phyloP scores from a whole-genome alignment of 1,139 yeast species.

The Scheffersomyces illinoinensis region DNA sequence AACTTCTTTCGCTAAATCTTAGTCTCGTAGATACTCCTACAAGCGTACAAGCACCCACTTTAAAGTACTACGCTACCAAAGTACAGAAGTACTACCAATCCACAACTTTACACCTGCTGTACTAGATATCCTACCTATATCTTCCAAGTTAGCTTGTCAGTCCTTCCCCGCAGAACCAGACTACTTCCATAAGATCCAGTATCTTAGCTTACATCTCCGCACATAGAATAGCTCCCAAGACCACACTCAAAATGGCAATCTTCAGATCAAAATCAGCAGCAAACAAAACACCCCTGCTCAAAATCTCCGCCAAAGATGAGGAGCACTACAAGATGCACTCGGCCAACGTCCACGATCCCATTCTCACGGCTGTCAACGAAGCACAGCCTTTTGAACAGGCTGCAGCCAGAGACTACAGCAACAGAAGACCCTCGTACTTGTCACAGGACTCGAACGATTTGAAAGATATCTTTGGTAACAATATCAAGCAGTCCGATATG shows the following conservation, averaged over 20 bases:
- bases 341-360: conserved; percentile 80
- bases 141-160: too few species aligned
- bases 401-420: conserved; percentile 41
- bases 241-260: conserved; percentile 31
- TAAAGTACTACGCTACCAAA: background rate
- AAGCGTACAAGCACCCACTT: background rate
- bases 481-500: conserved; percentile 72
- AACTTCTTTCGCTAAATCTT: background rate
- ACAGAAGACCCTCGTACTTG: conserved; percentile 25
- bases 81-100: background rate
- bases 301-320: conserved; percentile 32
- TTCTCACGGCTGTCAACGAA: conserved; percentile 86
- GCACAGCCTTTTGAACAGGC: conserved; percentile 94
- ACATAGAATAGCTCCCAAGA: background rate
- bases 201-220: background rate
- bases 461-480: conserved; percentile 82
- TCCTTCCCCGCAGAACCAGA: background rate
- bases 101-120: background rate
- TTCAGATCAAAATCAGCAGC: conserved; percentile 37
- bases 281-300: conserved; percentile 23
- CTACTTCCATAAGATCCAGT: background rate
- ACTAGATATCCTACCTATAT: background rate
- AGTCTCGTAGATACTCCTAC: background rate
- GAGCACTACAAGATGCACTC: conserved; percentile 52
- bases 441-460: conserved; percentile 37